phyloP scores from a whole-genome alignment of 1,284 basidiomycete genomes.

The Amylostereum chailletii region DNA sequence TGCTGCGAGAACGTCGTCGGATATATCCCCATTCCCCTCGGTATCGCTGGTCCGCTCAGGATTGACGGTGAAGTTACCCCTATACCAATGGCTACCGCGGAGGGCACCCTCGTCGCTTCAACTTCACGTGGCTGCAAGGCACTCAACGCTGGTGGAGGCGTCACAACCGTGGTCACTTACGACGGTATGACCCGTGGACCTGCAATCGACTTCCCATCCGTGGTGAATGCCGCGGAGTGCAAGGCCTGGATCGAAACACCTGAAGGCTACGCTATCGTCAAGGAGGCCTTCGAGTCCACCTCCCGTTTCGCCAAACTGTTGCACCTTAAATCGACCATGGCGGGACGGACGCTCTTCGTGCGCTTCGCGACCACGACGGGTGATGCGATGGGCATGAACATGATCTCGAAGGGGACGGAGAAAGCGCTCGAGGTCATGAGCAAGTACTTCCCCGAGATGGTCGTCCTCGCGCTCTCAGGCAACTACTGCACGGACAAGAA shows the following conservation, averaged over 20 bases:
- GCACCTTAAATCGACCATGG: slow-evolving; percentile 78
- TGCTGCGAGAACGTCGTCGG: slow-evolving; percentile 99
- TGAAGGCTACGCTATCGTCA: slow-evolving; percentile 73
- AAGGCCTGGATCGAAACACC: slow-evolving; percentile 86
- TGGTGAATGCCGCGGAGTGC: slow-evolving; percentile 75
- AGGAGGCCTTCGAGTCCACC: slow-evolving; percentile 89
- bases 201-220: slow-evolving; percentile 89
- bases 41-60: slow-evolving; percentile 92
- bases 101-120: slow-evolving; percentile 96
- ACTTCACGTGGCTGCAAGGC: slow-evolving; percentile 98
- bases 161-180: slow-evolving; percentile 86
- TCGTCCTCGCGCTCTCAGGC: slow-evolving; percentile 88
- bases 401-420: slow-evolving; percentile 96
- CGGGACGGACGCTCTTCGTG: slow-evolving; percentile 90
- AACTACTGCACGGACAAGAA: slow-evolving; percentile 99
- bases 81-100: slow-evolving; percentile 99
- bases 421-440: slow-evolving; percentile 83
- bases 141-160: slow-evolving; percentile 91
- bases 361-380: slow-evolving; percentile 94
- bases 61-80: slow-evolving; percentile 84
- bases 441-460: slow-evolving; percentile 86
- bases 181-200: slow-evolving; percentile 99
- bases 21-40: slow-evolving; percentile 93
- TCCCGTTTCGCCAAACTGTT: slow-evolving; percentile 84
- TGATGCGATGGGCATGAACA: slow-evolving; percentile 99